Base-by-base conservation (phyloP, 345 rosid genomes). In the Salix exigua region DNA sequence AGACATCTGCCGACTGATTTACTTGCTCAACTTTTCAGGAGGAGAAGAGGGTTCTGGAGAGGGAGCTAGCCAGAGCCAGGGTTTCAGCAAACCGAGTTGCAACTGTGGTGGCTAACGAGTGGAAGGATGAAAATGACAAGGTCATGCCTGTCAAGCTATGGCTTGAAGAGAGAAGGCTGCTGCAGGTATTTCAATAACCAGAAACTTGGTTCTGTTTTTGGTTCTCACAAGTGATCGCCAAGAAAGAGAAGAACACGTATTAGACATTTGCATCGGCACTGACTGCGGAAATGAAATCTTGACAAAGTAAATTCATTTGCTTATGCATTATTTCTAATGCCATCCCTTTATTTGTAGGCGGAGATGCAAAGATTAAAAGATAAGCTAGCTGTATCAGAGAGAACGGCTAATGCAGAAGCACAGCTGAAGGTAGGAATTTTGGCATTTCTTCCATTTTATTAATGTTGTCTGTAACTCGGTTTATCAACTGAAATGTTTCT, bases 101-200 rank as follows among this genome's bases (percentile, higher is more conserved):
- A 3, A 83, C 93, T 8, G 94, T 88, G 2, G 90, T 91, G 73
- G 99, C 99, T 70, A 96, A 93, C 72, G 97, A 89, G 75, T 93
- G 99, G 99, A 96, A 96, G 82, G 98, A 90, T 87, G 99, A 93
- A 67, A 90, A 89, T 71, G 94, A 87, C 79, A 89, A 86, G 88
- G 97, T 96, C 14, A 96, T 96, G 91, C 98, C 99, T 0, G 91
- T 96, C 68, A 91, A 81, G 85, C 88, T 92, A 81, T 93, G 98
- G 98, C 90, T 93, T 53, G 95, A 91, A 82, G 97, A 93, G 82
- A 89, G 98, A 85, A 88, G 88, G 84, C 33, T 96, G 66, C 78
- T 93, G 64, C 99, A 93, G 94, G 98, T 95, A 86, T 23, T 70
- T 51, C 28, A 61, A 31, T 69, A 26, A 55, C 23, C 6, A 58